Conservation (phyloP, 2,329 filamentous ascomycete genomes). For the Beauveria varroae region DNA sequence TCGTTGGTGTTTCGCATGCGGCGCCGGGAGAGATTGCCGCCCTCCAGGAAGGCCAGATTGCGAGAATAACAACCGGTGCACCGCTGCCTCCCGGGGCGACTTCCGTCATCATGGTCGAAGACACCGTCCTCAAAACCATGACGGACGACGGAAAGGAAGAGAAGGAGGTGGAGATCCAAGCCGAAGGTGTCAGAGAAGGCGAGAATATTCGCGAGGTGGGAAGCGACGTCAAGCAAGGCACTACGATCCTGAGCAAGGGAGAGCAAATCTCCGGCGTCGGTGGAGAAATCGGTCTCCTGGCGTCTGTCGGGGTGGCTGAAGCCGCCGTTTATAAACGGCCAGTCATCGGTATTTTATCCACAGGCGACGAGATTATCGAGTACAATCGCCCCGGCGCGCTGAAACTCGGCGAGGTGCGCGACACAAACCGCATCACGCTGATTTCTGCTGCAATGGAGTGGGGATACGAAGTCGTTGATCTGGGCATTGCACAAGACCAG, state of each 20-base stretch:
- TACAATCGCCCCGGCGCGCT: conserved; percentile 58
- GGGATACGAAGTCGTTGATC: conserved; percentile 73
- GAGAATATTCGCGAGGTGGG: conserved; percentile 91
- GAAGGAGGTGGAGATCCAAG: conserved; percentile 78
- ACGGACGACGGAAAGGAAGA: conserved; percentile 81
- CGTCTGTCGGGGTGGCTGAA: conserved; percentile 68
- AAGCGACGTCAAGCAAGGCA: conserved; percentile 69
- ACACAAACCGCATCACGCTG: conserved; percentile 86
- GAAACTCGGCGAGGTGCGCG: conserved; percentile 75
- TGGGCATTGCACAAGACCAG: conserved; percentile 76
- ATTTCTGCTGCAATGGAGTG: conserved; percentile 67
- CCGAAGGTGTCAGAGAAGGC: conserved; percentile 62
- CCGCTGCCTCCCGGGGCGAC: conserved; percentile 83
- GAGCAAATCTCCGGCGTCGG: conserved; percentile 80
- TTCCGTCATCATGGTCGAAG: conserved; percentile 88
- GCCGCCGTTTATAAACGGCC: conserved; percentile 71
- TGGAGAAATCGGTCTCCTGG: conserved; percentile 84
- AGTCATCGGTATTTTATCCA: conserved; percentile 79
- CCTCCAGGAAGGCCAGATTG: conserved; percentile 67
- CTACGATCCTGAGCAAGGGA: conserved; percentile 65
- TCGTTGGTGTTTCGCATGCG: conserved; percentile 80
- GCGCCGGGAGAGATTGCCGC: conserved; percentile 59
- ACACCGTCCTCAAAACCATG: conserved; percentile 68
- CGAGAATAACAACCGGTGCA: conserved; percentile 90
- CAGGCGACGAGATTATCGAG: conserved; percentile 86